Conservation (phyloP, 345 rosid species). For the Populus davidiana region DNA sequence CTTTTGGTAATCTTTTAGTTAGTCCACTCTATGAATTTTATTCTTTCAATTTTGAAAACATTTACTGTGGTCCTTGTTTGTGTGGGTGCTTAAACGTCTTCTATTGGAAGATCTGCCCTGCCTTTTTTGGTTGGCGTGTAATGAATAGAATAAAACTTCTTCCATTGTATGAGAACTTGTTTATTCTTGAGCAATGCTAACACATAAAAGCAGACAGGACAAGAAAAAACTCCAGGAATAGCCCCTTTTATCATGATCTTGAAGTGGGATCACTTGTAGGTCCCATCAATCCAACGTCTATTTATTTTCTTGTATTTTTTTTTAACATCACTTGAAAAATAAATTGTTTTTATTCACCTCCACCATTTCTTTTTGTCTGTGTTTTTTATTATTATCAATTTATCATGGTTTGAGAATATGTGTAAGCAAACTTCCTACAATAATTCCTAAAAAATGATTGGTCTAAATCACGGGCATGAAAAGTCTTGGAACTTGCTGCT, state of each 20-base stretch:
- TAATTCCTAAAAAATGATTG: not conserved
- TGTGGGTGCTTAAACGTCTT: not conserved
- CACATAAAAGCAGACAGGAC: no score
- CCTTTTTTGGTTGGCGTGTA: not conserved
- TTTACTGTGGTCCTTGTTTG: not conserved
- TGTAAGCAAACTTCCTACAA: not conserved
- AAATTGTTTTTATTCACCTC: no score
- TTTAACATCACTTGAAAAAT: no score
- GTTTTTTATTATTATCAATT: no score
- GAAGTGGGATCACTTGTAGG: no score
- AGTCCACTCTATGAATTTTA: not conserved
- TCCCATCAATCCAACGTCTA: no score
- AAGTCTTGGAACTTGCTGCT: not conserved
- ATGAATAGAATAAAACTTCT: not conserved
- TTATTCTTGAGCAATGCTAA: no score
- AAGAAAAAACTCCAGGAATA: no score
- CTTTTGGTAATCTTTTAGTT: not conserved
- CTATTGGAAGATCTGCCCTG: not conserved
- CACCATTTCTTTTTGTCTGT: no score
- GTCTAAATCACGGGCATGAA: not conserved
- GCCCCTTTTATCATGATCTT: no score
- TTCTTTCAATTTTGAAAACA: not conserved
- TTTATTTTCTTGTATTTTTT: no score
- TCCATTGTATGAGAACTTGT: no score
- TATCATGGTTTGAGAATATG: not conserved